Evolutionary conservation across 2,329 filamentous ascomycete genomes (phyloP).

Genomic region (Talaromyces funiculosus): DNA sequence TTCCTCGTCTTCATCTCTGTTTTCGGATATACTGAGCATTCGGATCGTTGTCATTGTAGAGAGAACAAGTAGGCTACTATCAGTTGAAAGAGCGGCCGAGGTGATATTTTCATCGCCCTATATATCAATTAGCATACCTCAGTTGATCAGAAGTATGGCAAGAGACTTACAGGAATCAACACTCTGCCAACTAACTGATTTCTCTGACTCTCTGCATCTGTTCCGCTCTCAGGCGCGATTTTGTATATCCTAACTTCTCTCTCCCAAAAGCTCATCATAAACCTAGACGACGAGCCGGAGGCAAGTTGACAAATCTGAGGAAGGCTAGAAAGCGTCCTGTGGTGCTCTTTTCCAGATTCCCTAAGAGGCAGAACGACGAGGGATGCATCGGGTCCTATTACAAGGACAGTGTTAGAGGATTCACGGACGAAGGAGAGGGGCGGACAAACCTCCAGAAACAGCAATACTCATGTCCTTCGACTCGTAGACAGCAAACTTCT

Average conservation of each 20-base stretch:
- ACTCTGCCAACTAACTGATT: constrained; percentile 60
- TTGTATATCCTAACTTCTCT: constrained; percentile 80
- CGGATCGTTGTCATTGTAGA: constrained; percentile 71
- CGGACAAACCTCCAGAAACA: constrained; percentile 73
- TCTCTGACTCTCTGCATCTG: constrained; percentile 36
- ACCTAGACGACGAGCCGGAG: constrained; percentile 65
- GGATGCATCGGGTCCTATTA: constrained; percentile 71
- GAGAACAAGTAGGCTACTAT: constrained; percentile 69
- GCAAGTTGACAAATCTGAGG: constrained; percentile 70
- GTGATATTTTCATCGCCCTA: constrained; percentile 76
- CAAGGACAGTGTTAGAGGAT: neutral
- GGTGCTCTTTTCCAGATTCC: constrained; percentile 71
- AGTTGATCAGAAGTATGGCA: neutral
- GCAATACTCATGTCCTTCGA: constrained; percentile 75
- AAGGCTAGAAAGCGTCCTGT: constrained; percentile 74
- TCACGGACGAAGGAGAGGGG: neutral
- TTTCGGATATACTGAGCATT: constrained; percentile 62
- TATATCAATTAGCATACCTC: neutral
- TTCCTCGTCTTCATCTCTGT: constrained; percentile 43
- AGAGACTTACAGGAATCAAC: constrained; percentile 42
- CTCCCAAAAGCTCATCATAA: constrained; percentile 90
- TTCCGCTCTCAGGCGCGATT: constrained; percentile 45
- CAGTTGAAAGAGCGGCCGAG: constrained; percentile 63
- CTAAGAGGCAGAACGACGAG: constrained; percentile 76
- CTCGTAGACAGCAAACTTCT: constrained; percentile 87